Evolutionary conservation across 1,284 basidiomycete genomes (phyloP), one percentile per base, ranked within the genome.

Genomic region (Rhizoctonia solani): DNA sequence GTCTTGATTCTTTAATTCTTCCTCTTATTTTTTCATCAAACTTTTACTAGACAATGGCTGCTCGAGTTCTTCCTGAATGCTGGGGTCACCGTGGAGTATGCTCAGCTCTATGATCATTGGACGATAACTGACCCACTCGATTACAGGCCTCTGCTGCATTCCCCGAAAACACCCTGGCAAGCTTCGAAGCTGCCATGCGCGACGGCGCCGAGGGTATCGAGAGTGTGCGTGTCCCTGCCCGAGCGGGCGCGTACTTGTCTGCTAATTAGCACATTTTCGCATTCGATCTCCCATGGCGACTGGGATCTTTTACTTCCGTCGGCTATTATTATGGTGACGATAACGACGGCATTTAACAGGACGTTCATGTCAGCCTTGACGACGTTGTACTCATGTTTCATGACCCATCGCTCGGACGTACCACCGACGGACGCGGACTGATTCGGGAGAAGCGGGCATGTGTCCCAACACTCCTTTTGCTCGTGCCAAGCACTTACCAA

Each of bases 141-240:
- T 47, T 42, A 61, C 74, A 93, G 92, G 93, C 93, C 50, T 94
- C 92, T 21, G 87, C 90, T 23, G 82, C 84, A 16, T 95, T 85
- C 78, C 94, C 93, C 21, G 94, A 96, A 79, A 97, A 97, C 80
- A 95, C 93, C 47, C 85, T 93, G 70, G 89, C 90, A 63, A 93
- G 92, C 77, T 98, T 98, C 78, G 87, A 94, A 76, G 90, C 89
- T 71, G 95, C 95, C 71, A 93, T 96, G 72, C 86, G 87, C 54
- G 93, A 95, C 77, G 95, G 95, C 68, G 90, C 94, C 53, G 92
- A 97, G 77, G 95, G 93, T 74, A 93, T 98, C 74, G 95, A 98
- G 83, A 94, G 91, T 75, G 81, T 65, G 49, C 59, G 59, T 50
- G n/a, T 47, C 21, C 16, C 47, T 37, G 32, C 49, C 25, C 44